Base-by-base conservation (phyloP, 306 rosid genomes). In the Vigna reflexopilosa region DNA sequence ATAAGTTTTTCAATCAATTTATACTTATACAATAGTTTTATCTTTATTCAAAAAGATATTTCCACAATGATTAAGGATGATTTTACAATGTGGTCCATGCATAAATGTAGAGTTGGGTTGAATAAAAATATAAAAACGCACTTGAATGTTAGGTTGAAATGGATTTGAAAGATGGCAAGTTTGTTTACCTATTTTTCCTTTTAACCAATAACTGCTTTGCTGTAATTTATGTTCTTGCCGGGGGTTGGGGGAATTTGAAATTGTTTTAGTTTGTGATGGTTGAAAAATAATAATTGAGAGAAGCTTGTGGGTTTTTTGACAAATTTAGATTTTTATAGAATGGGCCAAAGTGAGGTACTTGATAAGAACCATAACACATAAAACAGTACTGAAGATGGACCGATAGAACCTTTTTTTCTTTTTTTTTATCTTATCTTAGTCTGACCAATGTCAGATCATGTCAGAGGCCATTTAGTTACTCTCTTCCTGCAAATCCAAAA, bases 381-480 rank as follows among this genome's bases (percentile, higher is more conserved):
- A 7, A 38, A n/a, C 9, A 6, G 57, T 3, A 26, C 14, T 26
- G 32, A 61, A 79, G 19, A 71, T 71, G 77, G 83, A 71, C 66
- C 72, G 22, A 0, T 48, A 24, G 5, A 49, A 8, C 16, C 11
- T 13, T 57, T 57, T 56, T 36, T 24, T 3, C 4, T 36, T 24
- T 6, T 42, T 42, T 42, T 42, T 42, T 42, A 44, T 40, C 59
- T 52, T 40, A 52, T 80, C 69, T 44, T 15, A 56, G 28, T 72
- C 68, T 50, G 51, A 80, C 36, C 40, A 72, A 64, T 15, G 67
- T 62, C 67, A 72, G 57, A 51, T 16, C 2, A 28, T 64, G 78
- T 71, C 78, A 79, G 72, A 61, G 82, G 82, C 40, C 6, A 78
- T 44, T 69, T 57, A 45, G 36, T 22, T 24, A 57, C 17, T 19